Evolutionary conservation across 306 rosid species (phyloP).

Genomic region (Ammopiptanthus mongolicus): DNA sequence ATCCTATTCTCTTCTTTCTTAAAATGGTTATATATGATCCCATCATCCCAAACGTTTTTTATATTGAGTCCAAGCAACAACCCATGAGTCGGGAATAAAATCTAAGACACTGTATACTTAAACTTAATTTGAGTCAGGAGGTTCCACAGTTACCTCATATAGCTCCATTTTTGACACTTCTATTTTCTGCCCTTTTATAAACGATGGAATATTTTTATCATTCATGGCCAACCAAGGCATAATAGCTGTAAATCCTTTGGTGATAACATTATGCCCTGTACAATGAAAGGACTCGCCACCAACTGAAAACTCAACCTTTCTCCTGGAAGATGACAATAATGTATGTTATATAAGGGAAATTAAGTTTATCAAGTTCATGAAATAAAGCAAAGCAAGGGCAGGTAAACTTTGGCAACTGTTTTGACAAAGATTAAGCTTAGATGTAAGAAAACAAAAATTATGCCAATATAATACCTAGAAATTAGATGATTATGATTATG

Average conservation of each 20-base stretch:
- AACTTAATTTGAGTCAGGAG: conserved; percentile 5
- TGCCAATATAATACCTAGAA: conserved; percentile 8
- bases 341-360: conserved; percentile 9
- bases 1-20: background rate
- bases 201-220: conserved; percentile 83
- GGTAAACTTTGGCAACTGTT: conserved; percentile 4
- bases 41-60: conserved; percentile 2
- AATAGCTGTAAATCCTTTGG: conserved; percentile 73
- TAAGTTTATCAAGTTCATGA: background rate
- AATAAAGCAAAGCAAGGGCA: background rate
- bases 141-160: conserved; percentile 54
- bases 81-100: background rate
- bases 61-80: background rate
- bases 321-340: conserved; percentile 46
- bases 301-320: conserved; percentile 66
- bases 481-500: background rate
- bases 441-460: conserved; percentile 12
- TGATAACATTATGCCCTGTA: conserved; percentile 62
- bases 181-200: conserved; percentile 76
- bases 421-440: background rate
- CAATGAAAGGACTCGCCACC: conserved; percentile 87
- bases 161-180: conserved; percentile 70
- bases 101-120: background rate
- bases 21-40: conserved; percentile 12
- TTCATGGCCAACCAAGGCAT: conserved; percentile 93